Evolutionary conservation across 345 rosid genomes (phyloP).

Genomic region (Linum usitatissimum): DNA sequence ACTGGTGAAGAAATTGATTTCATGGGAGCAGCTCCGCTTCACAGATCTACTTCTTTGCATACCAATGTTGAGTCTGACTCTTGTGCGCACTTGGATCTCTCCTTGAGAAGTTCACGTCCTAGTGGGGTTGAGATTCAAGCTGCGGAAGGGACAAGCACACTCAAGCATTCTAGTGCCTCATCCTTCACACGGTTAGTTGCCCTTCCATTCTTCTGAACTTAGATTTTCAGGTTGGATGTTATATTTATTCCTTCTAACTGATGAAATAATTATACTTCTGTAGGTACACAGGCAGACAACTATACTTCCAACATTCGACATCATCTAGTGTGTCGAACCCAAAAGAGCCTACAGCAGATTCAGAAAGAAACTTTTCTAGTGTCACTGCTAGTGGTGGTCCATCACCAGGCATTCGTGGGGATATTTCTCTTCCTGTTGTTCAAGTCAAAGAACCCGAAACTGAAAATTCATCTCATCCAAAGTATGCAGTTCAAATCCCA

Average conservation of each 20-base stretch:
- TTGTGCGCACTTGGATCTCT: not conserved
- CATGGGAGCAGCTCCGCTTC: not conserved
- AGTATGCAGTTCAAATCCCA: not conserved
- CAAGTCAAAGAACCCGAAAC: not conserved
- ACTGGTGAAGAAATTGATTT: not conserved
- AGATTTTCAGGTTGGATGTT: not conserved
- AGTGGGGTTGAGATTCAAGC: not conserved
- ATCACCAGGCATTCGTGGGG: slow-evolving; percentile 20
- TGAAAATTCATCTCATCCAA: not conserved
- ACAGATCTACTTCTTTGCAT: not conserved
- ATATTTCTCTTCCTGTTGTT: not conserved
- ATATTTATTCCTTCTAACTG: not conserved
- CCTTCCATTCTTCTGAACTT: no score
- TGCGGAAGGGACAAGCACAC: not conserved
- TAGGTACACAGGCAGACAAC: not conserved
- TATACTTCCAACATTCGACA: not conserved
- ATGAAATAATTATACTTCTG: not conserved
- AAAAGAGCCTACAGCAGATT: not conserved
- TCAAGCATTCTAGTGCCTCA: slow-evolving; percentile 1
- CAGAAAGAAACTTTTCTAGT: not conserved
- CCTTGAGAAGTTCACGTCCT: not conserved
- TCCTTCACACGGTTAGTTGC: slow-evolving; percentile 2
- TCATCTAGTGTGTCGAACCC: not conserved
- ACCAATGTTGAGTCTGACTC: not conserved
- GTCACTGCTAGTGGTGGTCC: not conserved